These are phyloP conservation scores for Solanum bulbocastanum DNA, from an alignment of 257 asterid genomes.

Conservation along the genomic window DNA sequence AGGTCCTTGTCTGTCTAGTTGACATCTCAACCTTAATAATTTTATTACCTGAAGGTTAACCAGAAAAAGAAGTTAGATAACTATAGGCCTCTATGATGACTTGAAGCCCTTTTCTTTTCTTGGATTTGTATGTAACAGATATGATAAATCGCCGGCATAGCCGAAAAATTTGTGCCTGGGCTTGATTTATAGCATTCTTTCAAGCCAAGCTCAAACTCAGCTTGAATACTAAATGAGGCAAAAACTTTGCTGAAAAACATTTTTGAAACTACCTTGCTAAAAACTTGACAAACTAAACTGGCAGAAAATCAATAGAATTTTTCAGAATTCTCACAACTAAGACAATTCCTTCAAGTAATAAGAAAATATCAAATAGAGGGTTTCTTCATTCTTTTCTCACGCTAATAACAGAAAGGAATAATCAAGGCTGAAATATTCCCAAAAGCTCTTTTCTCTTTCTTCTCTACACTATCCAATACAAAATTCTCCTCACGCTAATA, in stretches of 20 bases:
- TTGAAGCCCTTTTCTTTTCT: not conserved
- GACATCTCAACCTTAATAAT: constrained; percentile 50
- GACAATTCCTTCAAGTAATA: not conserved
- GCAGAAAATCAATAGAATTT: not conserved
- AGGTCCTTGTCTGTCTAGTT: constrained; percentile 28
- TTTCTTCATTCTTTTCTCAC: not conserved
- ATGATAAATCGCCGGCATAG: not conserved
- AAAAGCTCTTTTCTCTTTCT: not conserved
- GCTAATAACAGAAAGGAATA: not conserved
- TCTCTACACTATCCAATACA: not conserved
- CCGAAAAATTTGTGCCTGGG: not conserved
- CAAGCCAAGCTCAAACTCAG: not conserved
- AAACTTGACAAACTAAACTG: not conserved
- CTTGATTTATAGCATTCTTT: not conserved
- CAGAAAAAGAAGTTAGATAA: not conserved
- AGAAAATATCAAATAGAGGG: not conserved
- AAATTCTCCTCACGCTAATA: not conserved
- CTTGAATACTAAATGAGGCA: not conserved
- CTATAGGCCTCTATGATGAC: not conserved
- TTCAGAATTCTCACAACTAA: not conserved
- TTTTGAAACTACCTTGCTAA: not conserved
- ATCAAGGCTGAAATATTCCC: not conserved
- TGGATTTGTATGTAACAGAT: not conserved
- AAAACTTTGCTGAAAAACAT: not conserved
- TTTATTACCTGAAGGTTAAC: constrained; percentile 51